A percentile compares a stretch with the other conserved stretches of the same genome.
Conservation (phyloP, 1,139 yeast genomes). For the Yamadazyma songkhlaensis region DNA sequence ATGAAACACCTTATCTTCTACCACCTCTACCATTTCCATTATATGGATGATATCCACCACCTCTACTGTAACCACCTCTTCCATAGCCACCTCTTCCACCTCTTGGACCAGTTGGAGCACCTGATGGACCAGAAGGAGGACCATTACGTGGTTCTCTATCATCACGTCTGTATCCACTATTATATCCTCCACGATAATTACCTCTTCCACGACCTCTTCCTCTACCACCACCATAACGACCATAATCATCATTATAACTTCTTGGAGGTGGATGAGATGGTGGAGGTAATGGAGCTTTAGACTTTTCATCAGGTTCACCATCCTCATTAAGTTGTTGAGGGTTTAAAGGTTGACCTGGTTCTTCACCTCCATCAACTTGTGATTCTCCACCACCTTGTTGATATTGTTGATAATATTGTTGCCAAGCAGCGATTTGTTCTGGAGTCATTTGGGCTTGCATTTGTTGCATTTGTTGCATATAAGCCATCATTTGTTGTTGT, state of each 20-base stretch:
- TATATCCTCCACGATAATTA: conserved; percentile 7
- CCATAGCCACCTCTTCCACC: conserved; percentile 18
- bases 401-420: conserved; percentile 66
- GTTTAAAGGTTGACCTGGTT: conserved; percentile 50
- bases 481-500: conserved; percentile 20
- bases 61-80: conserved; percentile 11
- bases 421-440: conserved; percentile 86
- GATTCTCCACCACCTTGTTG: conserved; percentile 42
- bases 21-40: conserved; percentile 24
- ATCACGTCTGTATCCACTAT: conserved; percentile 21
- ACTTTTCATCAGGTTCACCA: conserved; percentile 17
- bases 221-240: conserved; percentile 18
- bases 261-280: conserved; percentile 7
- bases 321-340: conserved; percentile 47
- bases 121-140: conserved; percentile 28
- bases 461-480: conserved; percentile 24
- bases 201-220: conserved; percentile 16
- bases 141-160: conserved; percentile 27
- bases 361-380: conserved; percentile 30
- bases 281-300: conserved; percentile 9
- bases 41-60: conserved; percentile 31
- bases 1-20: conserved; percentile 6
- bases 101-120: conserved; percentile 23
- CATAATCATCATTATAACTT: conserved; percentile 20
- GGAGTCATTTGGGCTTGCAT: conserved; percentile 74